A percentile compares a stretch with the other conserved stretches of the same genome.
Conservation (phyloP, 164 flowering plant genomes). For the Tinospora cordifolia region DNA sequence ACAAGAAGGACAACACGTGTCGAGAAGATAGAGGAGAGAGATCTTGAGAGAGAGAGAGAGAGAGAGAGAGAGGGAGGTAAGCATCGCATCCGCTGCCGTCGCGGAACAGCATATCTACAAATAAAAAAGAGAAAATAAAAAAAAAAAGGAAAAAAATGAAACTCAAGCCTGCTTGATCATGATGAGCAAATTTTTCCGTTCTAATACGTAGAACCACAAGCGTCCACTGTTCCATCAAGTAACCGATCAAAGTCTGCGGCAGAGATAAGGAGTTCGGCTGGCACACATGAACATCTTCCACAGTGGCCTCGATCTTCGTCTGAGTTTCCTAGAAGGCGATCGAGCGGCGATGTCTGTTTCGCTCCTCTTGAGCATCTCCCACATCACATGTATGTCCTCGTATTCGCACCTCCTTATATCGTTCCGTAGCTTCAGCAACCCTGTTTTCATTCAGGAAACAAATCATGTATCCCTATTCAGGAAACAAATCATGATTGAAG, state of each 20-base stretch:
- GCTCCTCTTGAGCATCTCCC: constrained; percentile 54
- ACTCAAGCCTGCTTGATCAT: no score
- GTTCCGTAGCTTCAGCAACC: constrained; percentile 43
- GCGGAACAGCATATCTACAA: no score
- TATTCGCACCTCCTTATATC: constrained; percentile 61
- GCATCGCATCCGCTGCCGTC: no score
- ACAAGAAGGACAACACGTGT: no score
- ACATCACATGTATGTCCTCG: constrained; percentile 61
- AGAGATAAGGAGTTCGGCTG: constrained; percentile 26
- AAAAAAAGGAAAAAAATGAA: no score
- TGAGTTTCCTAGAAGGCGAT: neutral
- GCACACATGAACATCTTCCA: constrained; percentile 39
- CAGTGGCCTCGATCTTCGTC: constrained; percentile 16
- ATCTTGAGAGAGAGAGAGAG: no score
- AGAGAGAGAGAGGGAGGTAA: no score
- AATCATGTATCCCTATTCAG: neutral
- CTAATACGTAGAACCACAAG: no score
- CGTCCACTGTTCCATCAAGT: no score
- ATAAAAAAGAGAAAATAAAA: no score
- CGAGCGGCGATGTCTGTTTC: constrained; percentile 21
- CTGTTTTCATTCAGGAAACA: constrained; percentile 19
- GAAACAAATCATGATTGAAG: neutral
- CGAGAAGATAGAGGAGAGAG: no score
- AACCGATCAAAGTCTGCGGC: constrained; percentile 17
- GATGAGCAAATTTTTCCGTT: no score